These are phyloP conservation scores for Eutrema japonicum DNA, from an alignment of 345 rosid genomes.

Conservation along the genomic window DNA sequence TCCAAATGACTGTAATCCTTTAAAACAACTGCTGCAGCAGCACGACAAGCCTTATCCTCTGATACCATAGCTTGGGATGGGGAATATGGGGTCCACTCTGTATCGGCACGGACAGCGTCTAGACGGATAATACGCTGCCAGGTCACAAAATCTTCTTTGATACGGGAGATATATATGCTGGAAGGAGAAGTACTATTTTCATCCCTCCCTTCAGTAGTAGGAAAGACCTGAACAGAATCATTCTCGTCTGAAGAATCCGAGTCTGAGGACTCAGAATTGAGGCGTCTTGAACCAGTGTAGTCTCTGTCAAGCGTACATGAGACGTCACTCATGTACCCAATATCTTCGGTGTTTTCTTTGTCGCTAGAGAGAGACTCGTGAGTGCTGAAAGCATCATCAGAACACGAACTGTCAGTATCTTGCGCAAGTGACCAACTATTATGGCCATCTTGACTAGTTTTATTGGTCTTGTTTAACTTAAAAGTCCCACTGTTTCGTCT, in stretches of 20 bases:
- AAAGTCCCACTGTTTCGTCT: constrained; percentile 48
- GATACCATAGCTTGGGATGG: constrained; percentile 66
- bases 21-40: constrained; percentile 76
- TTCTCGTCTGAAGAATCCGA: constrained; percentile 78
- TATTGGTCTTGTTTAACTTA: constrained; percentile 48
- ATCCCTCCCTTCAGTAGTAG: constrained; percentile 50
- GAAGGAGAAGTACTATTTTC: constrained; percentile 34
- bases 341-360: constrained; percentile 55
- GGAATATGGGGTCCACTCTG: constrained; percentile 75
- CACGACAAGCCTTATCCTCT: constrained; percentile 60
- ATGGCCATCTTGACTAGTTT: constrained; percentile 38
- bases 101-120: constrained; percentile 94
- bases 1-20: constrained; percentile 81
- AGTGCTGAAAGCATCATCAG: constrained; percentile 75
- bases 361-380: constrained; percentile 72
- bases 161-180: constrained; percentile 31
- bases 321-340: constrained; percentile 56
- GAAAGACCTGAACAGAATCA: constrained; percentile 55
- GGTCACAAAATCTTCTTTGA: constrained; percentile 68
- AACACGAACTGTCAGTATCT: constrained; percentile 61
- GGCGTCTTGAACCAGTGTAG: constrained; percentile 46
- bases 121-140: constrained; percentile 97
- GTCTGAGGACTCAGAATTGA: constrained; percentile 75
- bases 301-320: constrained; percentile 62
- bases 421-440: constrained; percentile 48